phyloP scores from a whole-genome alignment of 495 filamentous ascomycete species.

The Hypoxylon cercidicola region DNA sequence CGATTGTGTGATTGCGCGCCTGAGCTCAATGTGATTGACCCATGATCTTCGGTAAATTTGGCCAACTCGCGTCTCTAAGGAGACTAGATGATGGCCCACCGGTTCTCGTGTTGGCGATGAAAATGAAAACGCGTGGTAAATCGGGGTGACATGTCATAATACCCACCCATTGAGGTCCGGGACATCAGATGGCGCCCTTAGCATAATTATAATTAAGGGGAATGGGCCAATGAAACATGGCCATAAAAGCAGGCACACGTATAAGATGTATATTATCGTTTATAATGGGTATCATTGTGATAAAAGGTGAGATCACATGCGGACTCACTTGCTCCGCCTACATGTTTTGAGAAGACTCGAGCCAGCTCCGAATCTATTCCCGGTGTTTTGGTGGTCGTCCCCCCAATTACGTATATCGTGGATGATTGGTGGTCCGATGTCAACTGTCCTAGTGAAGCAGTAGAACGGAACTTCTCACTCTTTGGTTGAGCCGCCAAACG shows the following conservation, averaged over 20 bases:
- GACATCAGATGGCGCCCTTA: slow-evolving; percentile 8
- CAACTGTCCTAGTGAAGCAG: not conserved
- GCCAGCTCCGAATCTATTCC: slow-evolving; percentile 13
- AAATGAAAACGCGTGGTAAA: not conserved
- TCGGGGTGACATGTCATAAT: slow-evolving; percentile 4
- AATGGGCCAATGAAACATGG: not conserved
- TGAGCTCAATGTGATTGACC: slow-evolving; percentile 1
- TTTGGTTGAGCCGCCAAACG: slow-evolving; percentile 11
- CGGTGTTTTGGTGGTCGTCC: slow-evolving; percentile 1
- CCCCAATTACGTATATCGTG: not conserved
- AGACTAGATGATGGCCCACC: not conserved
- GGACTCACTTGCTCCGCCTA: slow-evolving; percentile 29
- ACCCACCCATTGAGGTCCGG: slow-evolving; percentile 1
- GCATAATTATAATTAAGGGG: slow-evolving; percentile 3
- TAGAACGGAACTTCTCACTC: not conserved
- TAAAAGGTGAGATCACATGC: slow-evolving; percentile 29
- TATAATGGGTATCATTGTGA: slow-evolving; percentile 39
- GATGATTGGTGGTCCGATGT: not conserved
- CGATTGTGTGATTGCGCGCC: not conserved
- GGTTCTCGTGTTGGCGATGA: not conserved
- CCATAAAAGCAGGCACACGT: not conserved
- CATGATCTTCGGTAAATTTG: slow-evolving; percentile 2
- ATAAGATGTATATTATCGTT: slow-evolving; percentile 10
- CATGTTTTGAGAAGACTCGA: slow-evolving; percentile 12
- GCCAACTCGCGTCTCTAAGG: slow-evolving; percentile 3